These are phyloP conservation scores for Cardamine occulta DNA, from an alignment of 345 rosid genomes.

Conservation along the genomic window DNA sequence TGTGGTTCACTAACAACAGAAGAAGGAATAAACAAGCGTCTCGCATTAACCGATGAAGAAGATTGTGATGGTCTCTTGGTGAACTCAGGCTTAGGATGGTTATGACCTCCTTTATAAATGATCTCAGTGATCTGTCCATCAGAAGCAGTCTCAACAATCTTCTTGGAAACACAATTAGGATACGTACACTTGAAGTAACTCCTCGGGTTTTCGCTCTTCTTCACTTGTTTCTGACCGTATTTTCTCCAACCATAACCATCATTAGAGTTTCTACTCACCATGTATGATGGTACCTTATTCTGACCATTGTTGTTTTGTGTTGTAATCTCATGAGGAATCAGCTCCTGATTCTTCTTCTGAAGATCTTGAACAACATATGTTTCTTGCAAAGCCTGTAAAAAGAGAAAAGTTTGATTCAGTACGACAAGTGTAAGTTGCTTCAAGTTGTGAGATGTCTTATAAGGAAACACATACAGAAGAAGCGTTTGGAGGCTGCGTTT, in stretches of 20 bases:
- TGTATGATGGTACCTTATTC: slow-evolving; percentile 35
- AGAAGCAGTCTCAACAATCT: slow-evolving; percentile 83
- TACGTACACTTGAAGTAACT: slow-evolving; percentile 97
- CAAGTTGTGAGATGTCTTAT: slow-evolving; percentile 51
- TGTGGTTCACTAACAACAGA: slow-evolving; percentile 46
- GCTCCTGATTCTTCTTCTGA: slow-evolving; percentile 49
- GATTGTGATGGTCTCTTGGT: slow-evolving; percentile 64
- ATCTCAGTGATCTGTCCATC: slow-evolving; percentile 97
- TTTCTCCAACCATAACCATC: slow-evolving; percentile 98
- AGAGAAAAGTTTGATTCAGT: not conserved
- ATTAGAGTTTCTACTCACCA: slow-evolving; percentile 68
- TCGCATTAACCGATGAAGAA: slow-evolving; percentile 37
- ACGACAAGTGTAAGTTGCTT: slow-evolving; percentile 15
- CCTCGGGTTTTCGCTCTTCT: slow-evolving; percentile 96
- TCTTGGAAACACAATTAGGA: slow-evolving; percentile 86
- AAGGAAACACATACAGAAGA: slow-evolving; percentile 46
- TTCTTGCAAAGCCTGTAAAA: slow-evolving; percentile 53
- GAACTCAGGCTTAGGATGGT: slow-evolving; percentile 93
- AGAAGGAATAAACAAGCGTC: slow-evolving; percentile 45
- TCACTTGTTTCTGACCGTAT: slow-evolving; percentile 95
- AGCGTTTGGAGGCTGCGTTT: slow-evolving; percentile 33
- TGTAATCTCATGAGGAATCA: slow-evolving; percentile 53
- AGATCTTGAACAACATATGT: slow-evolving; percentile 54
- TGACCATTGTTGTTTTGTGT: slow-evolving; percentile 47
- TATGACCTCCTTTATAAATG: slow-evolving; percentile 90